Base-by-base conservation (phyloP, 2,329 filamentous ascomycete genomes). In the Colletotrichum cordylinicola region DNA sequence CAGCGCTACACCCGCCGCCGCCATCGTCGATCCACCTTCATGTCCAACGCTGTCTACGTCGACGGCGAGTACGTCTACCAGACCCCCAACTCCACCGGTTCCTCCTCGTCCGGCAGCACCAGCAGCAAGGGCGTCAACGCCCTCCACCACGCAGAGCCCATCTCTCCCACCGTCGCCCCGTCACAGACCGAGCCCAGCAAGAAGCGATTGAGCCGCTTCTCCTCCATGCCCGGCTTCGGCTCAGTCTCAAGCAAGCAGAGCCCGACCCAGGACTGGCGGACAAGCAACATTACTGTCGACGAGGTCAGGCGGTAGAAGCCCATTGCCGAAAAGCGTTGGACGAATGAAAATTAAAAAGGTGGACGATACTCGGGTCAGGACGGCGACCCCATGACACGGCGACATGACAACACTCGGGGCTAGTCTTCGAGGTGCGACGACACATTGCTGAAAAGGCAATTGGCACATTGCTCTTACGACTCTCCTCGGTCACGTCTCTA, bases 31-130 rank as follows among this genome's bases (percentile, higher is more conserved):
- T 96, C 93, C 70, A 97, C 95, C 76, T 98, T 98, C 85, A 93
- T 94, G 82, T 96, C 94, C 82, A 96, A 95, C 81, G 96, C 96
- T 35, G 91, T 95, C 84, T 98, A 98, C 85, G 94, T 98, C 78
- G 95, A 98, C 83, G 97, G 96, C 86, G 96, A 98, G 88, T 98
- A 98, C 87, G 90, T 98, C 84, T 98, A 96, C 89, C 90, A 92
- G 82, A 91, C 89, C 1, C 91, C 91, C 78, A 89, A 85, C 84
- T 87, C 87, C 68, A 92, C 90, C 2, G 90, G 90, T 72, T 91
- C 90, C 21, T 91, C 90, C 7, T 84, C 87, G 64, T 88, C 87
- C 72, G 87, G 85, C 58, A 84, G 82, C 70, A 80, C 81, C 39
- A 78, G 77, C 55, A 81, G 77, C 79, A 83, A 85, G 60, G 79